phyloP scores from a whole-genome alignment of 106 monocot species.

The Dioscorea dumetorum region DNA sequence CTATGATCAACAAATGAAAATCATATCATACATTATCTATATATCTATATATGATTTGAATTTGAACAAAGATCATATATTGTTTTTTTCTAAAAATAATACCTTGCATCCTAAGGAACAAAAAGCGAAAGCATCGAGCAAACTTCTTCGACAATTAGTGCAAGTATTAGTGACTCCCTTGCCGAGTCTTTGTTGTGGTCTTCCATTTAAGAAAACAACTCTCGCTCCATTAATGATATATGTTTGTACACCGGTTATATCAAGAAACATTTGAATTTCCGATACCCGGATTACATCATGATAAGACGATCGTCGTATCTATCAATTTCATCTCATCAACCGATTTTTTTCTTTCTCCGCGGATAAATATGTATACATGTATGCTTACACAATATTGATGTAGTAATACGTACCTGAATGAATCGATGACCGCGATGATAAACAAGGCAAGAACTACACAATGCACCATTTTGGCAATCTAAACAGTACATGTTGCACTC shows the following conservation, averaged over 20 bases:
- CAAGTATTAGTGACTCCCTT: conserved; percentile 10
- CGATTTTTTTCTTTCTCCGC: neutral
- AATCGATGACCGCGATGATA: conserved; percentile 9
- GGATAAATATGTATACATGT: neutral
- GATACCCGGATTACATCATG: conserved; percentile 22
- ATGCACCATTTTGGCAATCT: conserved; percentile 12
- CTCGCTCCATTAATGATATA: conserved; percentile 21
- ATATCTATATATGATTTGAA: no score
- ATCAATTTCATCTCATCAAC: neutral
- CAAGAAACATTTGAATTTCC: conserved; percentile 24
- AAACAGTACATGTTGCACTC: conserved; percentile 34
- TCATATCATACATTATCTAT: no score
- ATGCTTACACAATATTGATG: neutral
- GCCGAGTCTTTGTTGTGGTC: conserved; percentile 6
- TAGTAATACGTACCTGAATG: conserved; percentile 4
- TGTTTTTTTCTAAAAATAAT: neutral
- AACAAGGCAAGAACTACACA: conserved; percentile 14
- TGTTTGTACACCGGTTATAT: conserved; percentile 23
- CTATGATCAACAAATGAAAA: neutral
- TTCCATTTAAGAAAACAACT: conserved; percentile 20
- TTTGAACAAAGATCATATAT: neutral
- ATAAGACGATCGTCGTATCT: conserved; percentile 25
- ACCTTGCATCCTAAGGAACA: conserved; percentile 30
- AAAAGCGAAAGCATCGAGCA: conserved; percentile 11
- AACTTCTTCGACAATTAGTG: conserved; percentile 7